Percentiles rank a stretch among this genome's conserved stretches.
phyloP scores from a whole-genome alignment of 352 stramenopile genomes.

The Aphanomyces astaci region DNA sequence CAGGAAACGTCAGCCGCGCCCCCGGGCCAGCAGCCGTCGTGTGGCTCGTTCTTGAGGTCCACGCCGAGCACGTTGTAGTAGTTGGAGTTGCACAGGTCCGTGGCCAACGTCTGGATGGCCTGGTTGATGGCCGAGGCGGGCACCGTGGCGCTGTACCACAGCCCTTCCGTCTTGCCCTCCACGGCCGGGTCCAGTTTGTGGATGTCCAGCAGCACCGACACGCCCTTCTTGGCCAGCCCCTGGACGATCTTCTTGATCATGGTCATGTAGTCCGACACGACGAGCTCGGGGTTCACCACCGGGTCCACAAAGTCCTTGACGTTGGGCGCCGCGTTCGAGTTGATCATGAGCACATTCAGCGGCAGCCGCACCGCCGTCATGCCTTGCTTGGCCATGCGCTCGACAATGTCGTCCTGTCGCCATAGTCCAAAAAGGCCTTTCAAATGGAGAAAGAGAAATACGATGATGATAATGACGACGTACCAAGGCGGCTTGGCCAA shows the following conservation, averaged over 20 bases:
- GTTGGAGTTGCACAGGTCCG: slow-evolving; percentile 54
- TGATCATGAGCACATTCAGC: slow-evolving; percentile 77
- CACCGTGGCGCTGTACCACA: slow-evolving; percentile 54
- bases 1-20: slow-evolving; percentile 51
- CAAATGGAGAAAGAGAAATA: background rate
- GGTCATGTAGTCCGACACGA: slow-evolving; percentile 61
- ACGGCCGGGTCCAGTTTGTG: slow-evolving; percentile 76
- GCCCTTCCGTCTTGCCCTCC: slow-evolving; percentile 54
- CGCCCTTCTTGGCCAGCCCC: slow-evolving; percentile 67
- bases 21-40: slow-evolving; percentile 59
- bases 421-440: background rate
- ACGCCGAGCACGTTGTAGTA: slow-evolving; percentile 83
- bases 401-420: slow-evolving; percentile 40
- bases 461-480: background rate
- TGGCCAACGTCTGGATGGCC: slow-evolving; percentile 63
- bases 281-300: slow-evolving; percentile 44
- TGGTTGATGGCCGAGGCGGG: slow-evolving; percentile 46
- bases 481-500: slow-evolving; percentile 54
- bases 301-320: slow-evolving; percentile 59
- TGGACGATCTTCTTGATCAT: slow-evolving; percentile 84
- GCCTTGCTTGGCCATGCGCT: slow-evolving; percentile 50
- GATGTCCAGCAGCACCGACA: slow-evolving; percentile 73
- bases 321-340: slow-evolving; percentile 53
- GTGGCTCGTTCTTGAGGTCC: slow-evolving; percentile 77
- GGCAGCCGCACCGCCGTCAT: slow-evolving; percentile 74